Evolutionary conservation across 495 filamentous ascomycete species (phyloP).

Genomic region (Peziza echinospora): DNA sequence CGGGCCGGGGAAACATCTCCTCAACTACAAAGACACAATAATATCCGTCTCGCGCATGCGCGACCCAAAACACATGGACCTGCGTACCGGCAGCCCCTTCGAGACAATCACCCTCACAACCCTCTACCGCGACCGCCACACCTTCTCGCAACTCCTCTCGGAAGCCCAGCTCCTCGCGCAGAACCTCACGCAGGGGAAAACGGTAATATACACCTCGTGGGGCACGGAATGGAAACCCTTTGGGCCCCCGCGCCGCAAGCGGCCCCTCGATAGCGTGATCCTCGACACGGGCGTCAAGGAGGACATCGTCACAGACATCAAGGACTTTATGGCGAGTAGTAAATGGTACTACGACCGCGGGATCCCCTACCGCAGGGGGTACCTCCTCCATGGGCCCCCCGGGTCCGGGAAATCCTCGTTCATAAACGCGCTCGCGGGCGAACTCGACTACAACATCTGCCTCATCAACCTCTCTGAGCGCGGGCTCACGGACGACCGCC

Average conservation of each 20-base stretch:
- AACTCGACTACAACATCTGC: conserved; percentile 82
- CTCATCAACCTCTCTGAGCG: conserved; percentile 85
- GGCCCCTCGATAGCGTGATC: conserved; percentile 71
- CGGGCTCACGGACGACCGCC: conserved; percentile 77
- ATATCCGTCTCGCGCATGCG: conserved; percentile 71
- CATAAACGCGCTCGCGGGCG: conserved; percentile 81
- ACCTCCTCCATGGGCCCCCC: conserved; percentile 70
- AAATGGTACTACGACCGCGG: conserved; percentile 83
- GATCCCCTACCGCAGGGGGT: conserved; percentile 57
- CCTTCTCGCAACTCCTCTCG: conserved; percentile 66
- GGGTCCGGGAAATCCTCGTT: conserved; percentile 93
- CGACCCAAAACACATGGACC: conserved; percentile 44
- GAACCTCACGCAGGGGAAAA: conserved; percentile 73
- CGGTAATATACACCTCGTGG: conserved; percentile 66
- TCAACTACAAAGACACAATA: conserved; percentile 68
- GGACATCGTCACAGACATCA: conserved; percentile 59
- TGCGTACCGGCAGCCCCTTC: conserved; percentile 67
- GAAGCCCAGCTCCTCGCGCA: conserved; percentile 64
- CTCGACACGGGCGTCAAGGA: conserved; percentile 73
- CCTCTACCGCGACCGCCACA: conserved; percentile 61
- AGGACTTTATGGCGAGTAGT: conserved; percentile 55
- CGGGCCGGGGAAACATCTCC: conserved; percentile 65
- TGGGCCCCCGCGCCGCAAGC: conserved; percentile 67
- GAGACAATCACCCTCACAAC: conserved; percentile 87
- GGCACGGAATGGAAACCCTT: conserved; percentile 67